Percentiles rank a stretch among this genome's conserved stretches.
phyloP scores from a whole-genome alignment of 345 rosid genomes.

The Salix suchowensis region DNA sequence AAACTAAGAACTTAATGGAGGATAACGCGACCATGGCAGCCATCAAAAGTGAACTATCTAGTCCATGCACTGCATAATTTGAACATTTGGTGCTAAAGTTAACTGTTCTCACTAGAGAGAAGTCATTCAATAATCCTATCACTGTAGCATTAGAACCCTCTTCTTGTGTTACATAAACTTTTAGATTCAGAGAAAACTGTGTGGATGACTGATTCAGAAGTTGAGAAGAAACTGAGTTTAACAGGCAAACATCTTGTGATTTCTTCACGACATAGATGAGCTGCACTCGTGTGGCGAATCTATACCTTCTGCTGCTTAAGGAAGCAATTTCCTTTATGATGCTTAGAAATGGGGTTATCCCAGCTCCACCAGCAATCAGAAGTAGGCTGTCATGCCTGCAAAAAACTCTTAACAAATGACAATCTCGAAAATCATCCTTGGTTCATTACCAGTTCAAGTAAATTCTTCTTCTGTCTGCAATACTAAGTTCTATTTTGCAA shows the following conservation, averaged over 20 bases:
- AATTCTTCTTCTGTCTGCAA: neutral
- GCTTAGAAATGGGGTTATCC: constrained; percentile 80
- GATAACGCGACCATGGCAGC: constrained; percentile 46
- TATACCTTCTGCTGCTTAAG: constrained; percentile 27
- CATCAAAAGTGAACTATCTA: constrained; percentile 33
- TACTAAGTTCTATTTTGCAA: neutral
- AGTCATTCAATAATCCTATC: constrained; percentile 37
- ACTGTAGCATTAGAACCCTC: constrained; percentile 30
- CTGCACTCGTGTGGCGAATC: constrained; percentile 41
- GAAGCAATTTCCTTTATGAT: constrained; percentile 59
- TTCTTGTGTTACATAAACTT: constrained; percentile 66
- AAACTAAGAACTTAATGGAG: constrained; percentile 39
- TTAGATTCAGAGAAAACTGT: constrained; percentile 43
- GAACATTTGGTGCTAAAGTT: constrained; percentile 37
- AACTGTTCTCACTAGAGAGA: constrained; percentile 40
- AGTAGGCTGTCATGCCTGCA: constrained; percentile 72
- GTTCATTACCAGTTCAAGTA: neutral
- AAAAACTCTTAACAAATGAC: neutral
- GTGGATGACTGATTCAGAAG: constrained; percentile 36
- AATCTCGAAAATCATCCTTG: neutral
- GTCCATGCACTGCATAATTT: constrained; percentile 45
- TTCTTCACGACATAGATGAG: constrained; percentile 55
- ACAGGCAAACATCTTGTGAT: constrained; percentile 51
- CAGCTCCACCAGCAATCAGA: constrained; percentile 75
- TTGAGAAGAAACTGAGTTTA: constrained; percentile 49